Percentiles rank a stretch among this genome's conserved stretches.
Evolutionary conservation across 179 eudicot genomes (phyloP).

Genomic region (Drosera spatulata): DNA sequence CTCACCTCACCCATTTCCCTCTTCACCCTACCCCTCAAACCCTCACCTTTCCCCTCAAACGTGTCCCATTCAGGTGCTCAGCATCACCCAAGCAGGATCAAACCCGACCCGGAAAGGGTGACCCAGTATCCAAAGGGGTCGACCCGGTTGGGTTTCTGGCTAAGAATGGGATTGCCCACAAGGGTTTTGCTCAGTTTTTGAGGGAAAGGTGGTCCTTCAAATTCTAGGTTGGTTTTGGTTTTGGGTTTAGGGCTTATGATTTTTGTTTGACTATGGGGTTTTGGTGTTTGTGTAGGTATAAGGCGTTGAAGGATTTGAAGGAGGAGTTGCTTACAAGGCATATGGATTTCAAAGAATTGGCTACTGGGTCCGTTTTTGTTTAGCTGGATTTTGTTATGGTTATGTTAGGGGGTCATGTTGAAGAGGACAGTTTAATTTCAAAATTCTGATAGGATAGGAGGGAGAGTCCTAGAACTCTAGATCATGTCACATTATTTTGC

Average conservation of each 20-base stretch:
- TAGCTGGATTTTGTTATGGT: neutral
- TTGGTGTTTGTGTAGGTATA: constrained; percentile 52
- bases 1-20: too few relatives aligned
- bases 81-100: too few relatives aligned
- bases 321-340: constrained; percentile 56
- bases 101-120: too few relatives aligned
- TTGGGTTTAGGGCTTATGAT: neutral
- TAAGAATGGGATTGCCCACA: constrained; percentile 48
- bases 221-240: neutral
- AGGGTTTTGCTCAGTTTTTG: constrained; percentile 69
- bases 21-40: too few relatives aligned
- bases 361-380: constrained; percentile 93
- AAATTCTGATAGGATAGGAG: neutral
- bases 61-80: too few relatives aligned
- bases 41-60: too few relatives aligned
- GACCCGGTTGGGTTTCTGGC: constrained; percentile 89
- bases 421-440: neutral
- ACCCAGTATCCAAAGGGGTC: constrained; percentile 23
- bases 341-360: constrained; percentile 51
- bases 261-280: neutral
- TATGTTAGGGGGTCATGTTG: neutral
- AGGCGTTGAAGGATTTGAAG: constrained; percentile 68
- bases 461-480: too few relatives aligned
- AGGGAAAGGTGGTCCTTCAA: constrained; percentile 62
- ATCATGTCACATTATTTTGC: too few relatives aligned